Conservation (phyloP, 768 basidiomycete species). For the Xerocomellus dryophilus region DNA sequence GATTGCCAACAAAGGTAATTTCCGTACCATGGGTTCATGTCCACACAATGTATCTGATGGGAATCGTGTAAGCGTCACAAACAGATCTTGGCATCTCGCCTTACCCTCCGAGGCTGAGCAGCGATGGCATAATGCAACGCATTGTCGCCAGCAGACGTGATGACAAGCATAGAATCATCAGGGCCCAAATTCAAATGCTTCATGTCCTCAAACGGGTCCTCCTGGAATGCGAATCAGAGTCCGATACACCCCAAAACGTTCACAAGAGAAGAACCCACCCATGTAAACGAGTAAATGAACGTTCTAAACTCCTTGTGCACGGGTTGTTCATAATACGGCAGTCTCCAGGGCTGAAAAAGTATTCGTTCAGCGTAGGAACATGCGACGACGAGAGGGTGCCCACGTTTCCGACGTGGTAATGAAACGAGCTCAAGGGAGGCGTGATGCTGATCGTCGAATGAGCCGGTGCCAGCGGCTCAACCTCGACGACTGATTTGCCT, state of each 20-base stretch:
- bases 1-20: not conserved
- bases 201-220: conserved; percentile 76
- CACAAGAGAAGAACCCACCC: conserved; percentile 34
- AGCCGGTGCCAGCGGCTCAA: conserved; percentile 11
- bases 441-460: conserved; percentile 46
- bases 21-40: conserved; percentile 61
- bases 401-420: conserved; percentile 56
- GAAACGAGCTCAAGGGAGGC: conserved; percentile 58
- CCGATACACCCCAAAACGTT: not conserved
- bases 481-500: conserved; percentile 36
- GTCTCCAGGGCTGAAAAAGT: conserved; percentile 50
- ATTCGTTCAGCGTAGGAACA: not conserved
- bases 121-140: conserved; percentile 74
- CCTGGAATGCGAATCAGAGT: conserved; percentile 34
- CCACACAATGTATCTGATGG: conserved; percentile 60
- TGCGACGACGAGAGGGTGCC: not conserved
- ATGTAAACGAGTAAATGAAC: conserved; percentile 64
- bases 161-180: conserved; percentile 67
- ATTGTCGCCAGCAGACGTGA: conserved; percentile 79
- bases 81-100: conserved; percentile 9
- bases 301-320: conserved; percentile 65
- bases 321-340: conserved; percentile 68
- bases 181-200: conserved; percentile 52
- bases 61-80: not conserved
- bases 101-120: conserved; percentile 52